phyloP scores from a whole-genome alignment of 2,329 filamentous ascomycete genomes.

The Xylariaceae sp. region DNA sequence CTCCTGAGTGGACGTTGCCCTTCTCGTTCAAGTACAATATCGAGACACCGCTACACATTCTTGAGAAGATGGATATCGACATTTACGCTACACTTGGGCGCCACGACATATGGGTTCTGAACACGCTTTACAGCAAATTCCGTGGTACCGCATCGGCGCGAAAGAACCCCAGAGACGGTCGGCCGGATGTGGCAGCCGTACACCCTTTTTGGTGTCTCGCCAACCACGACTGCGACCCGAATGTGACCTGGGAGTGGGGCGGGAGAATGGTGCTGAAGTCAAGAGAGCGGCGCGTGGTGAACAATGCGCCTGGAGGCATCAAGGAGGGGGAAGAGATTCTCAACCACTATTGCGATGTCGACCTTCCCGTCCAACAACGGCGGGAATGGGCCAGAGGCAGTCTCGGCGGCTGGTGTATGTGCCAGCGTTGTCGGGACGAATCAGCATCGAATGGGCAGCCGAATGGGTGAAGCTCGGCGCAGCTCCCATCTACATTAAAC shows the following conservation, averaged over 20 bases:
- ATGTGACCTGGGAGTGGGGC: slow-evolving; percentile 91
- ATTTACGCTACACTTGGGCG: slow-evolving; percentile 57
- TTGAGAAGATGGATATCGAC: slow-evolving; percentile 82
- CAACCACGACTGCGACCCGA: slow-evolving; percentile 94
- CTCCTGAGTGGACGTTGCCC: slow-evolving; percentile 64
- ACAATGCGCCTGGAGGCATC: slow-evolving; percentile 55
- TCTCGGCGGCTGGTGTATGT: slow-evolving; percentile 85
- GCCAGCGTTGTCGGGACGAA: slow-evolving; percentile 75
- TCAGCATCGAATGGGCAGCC: slow-evolving; percentile 34
- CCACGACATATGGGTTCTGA: slow-evolving; percentile 79
- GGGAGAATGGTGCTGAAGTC: slow-evolving; percentile 70
- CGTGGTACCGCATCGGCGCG: slow-evolving; percentile 86
- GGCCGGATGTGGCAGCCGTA: slow-evolving; percentile 87
- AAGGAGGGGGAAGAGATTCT: slow-evolving; percentile 78
- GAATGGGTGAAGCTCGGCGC: slow-evolving; percentile 12
- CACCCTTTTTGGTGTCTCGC: slow-evolving; percentile 95
- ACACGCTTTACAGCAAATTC: slow-evolving; percentile 90
- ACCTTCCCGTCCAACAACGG: slow-evolving; percentile 70
- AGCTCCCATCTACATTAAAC: not conserved
- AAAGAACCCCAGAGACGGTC: slow-evolving; percentile 69
- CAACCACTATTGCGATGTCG: slow-evolving; percentile 91
- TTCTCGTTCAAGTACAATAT: slow-evolving; percentile 77
- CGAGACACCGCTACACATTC: slow-evolving; percentile 67
- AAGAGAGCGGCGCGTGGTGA: slow-evolving; percentile 53
- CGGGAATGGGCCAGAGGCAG: slow-evolving; percentile 87